Conservation (phyloP, 306 rosid species). For the Vachellia collinsii region DNA sequence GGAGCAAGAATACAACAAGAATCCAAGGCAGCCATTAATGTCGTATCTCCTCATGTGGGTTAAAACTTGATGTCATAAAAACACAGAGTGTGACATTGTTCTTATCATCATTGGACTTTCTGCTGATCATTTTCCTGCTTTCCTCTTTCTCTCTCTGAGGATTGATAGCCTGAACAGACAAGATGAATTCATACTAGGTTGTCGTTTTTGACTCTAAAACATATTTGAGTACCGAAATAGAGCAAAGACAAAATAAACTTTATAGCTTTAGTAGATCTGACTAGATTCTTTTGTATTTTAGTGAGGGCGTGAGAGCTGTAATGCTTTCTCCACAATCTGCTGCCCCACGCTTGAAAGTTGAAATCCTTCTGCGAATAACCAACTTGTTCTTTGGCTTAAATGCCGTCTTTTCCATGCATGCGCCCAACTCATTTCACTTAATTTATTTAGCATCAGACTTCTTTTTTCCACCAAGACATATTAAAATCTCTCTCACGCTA, state of each 20-base stretch:
- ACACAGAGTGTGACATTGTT: conserved; percentile 1
- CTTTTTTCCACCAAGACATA: background rate
- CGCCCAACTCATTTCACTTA: background rate
- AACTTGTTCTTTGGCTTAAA: conserved; percentile 7
- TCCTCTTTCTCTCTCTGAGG: background rate
- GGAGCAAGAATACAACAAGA: conserved; percentile 15
- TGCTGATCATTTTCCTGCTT: conserved; percentile 12
- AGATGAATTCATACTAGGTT: conserved; percentile 34
- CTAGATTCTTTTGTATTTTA: conserved; percentile 4
- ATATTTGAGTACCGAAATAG: conserved; percentile 3
- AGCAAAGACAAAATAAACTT: conserved; percentile 15
- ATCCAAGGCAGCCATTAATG: conserved; percentile 11
- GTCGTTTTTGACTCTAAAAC: conserved; percentile 22
- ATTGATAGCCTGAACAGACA: conserved; percentile 37
- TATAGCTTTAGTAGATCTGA: conserved; percentile 2
- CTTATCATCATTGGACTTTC: background rate
- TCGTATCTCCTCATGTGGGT: conserved; percentile 16
- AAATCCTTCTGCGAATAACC: background rate
- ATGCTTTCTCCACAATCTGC: conserved; percentile 43
- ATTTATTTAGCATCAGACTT: background rate
- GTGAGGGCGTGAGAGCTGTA: conserved; percentile 11
- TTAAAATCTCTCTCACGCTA: background rate
- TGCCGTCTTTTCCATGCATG: conserved; percentile 12
- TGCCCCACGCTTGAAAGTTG: conserved; percentile 37
- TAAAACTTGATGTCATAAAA: conserved; percentile 25